A percentile compares a stretch with the other conserved stretches of the same genome.
Conservation (phyloP, 78 protist genomes). For the Abeoforma whisleri region DNA sequence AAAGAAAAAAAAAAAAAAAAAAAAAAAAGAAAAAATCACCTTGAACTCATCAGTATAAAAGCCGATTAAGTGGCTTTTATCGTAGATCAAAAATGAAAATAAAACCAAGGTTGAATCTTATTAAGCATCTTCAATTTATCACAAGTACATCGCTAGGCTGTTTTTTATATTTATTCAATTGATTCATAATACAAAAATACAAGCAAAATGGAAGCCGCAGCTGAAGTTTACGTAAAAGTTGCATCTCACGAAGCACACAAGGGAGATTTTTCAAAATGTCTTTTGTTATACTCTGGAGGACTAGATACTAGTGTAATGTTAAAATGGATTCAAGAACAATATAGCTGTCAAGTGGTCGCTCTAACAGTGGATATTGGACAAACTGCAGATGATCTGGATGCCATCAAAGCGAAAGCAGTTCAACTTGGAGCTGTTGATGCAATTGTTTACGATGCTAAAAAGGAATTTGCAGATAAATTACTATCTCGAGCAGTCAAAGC, state of each 20-base stretch:
- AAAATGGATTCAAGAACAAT: constrained; percentile 52
- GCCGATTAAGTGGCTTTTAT: too few relatives aligned
- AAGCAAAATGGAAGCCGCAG: neutral
- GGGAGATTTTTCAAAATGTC: constrained; percentile 9
- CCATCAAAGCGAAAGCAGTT: constrained; percentile 26
- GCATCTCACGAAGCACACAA: constrained; percentile 44
- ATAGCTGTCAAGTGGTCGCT: constrained; percentile 45
- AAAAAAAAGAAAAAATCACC: too few relatives aligned
- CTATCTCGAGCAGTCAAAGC: constrained; percentile 44
- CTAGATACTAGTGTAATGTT: constrained; percentile 57
- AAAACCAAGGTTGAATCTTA: too few relatives aligned
- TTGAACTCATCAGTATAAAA: too few relatives aligned
- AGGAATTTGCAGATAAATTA: constrained; percentile 53
- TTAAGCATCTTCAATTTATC: too few relatives aligned
- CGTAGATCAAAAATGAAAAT: too few relatives aligned
- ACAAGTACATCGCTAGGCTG: too few relatives aligned
- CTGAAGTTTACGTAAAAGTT: constrained; percentile 36
- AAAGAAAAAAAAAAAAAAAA: too few relatives aligned
- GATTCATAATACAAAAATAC: too few relatives aligned
- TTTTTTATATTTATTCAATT: too few relatives aligned
- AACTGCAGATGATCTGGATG: constrained; percentile 38
- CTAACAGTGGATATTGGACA: constrained; percentile 46
- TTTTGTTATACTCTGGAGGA: constrained; percentile 56
- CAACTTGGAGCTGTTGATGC: constrained; percentile 44
- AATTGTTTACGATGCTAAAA: constrained; percentile 40